Percentiles rank a stretch among this genome's conserved stretches.
phyloP scores from a whole-genome alignment of 345 rosid species.

The Leavenworthia alabamica region DNA sequence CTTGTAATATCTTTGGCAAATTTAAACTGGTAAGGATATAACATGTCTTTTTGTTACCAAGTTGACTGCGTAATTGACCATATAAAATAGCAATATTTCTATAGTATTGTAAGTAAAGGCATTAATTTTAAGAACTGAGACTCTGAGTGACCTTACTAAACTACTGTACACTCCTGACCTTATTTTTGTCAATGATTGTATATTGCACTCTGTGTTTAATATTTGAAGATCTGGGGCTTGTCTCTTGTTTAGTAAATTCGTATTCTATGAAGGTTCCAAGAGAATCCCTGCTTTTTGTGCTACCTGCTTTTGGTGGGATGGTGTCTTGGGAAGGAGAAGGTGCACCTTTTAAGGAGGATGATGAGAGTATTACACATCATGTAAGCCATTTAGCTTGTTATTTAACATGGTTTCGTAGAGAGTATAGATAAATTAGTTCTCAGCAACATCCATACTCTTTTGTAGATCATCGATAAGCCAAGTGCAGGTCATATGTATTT shows the following conservation, averaged over 20 bases:
- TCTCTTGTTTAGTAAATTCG: not conserved
- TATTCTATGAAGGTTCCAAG: slow-evolving; percentile 67
- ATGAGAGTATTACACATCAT: slow-evolving; percentile 87
- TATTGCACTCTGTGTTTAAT: not conserved
- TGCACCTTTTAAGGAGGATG: slow-evolving; percentile 71
- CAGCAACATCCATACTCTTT: not conserved
- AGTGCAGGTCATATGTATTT: slow-evolving; percentile 72
- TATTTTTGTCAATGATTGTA: not conserved
- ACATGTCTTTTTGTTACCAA: not conserved
- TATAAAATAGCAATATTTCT: not conserved
- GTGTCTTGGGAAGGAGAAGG: slow-evolving; percentile 98
- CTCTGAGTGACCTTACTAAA: not conserved
- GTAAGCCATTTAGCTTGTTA: slow-evolving; percentile 35
- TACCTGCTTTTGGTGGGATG: slow-evolving; percentile 90
- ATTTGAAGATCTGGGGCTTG: not conserved
- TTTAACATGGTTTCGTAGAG: not conserved
- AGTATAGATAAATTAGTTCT: not conserved
- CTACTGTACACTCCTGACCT: not conserved
- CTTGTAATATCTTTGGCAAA: not conserved
- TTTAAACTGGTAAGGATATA: not conserved
- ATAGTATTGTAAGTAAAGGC: not conserved
- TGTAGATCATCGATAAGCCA: slow-evolving; percentile 90
- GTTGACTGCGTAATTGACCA: not conserved
- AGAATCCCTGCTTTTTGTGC: slow-evolving; percentile 78
- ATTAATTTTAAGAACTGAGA: not conserved